These are phyloP conservation scores for Ulmus americana DNA, from an alignment of 331 rosid genomes.

Conservation along the genomic window DNA sequence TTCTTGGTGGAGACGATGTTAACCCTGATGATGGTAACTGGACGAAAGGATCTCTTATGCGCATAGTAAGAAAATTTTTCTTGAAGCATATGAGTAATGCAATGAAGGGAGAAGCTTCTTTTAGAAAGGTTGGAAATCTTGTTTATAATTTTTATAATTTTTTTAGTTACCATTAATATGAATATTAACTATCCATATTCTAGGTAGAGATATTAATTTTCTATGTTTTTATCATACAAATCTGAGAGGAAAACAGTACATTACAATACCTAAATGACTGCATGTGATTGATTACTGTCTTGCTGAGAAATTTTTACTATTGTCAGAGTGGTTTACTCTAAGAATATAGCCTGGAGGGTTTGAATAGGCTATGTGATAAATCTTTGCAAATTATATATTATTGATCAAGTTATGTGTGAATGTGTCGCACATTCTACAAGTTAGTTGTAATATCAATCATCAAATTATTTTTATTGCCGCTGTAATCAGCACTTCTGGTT, in stretches of 20 bases:
- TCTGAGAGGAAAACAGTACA: too few relatives aligned
- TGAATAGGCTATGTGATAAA: too few relatives aligned
- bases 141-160: constrained; percentile 2
- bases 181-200: background rate
- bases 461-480: background rate
- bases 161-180: background rate
- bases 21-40: constrained; percentile 39
- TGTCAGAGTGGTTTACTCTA: too few relatives aligned
- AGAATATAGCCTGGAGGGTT: too few relatives aligned
- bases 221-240: too few relatives aligned
- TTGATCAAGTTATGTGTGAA: background rate
- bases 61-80: constrained; percentile 48
- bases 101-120: constrained; percentile 59
- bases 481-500: background rate
- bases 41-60: constrained; percentile 60
- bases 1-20: constrained; percentile 36
- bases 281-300: too few relatives aligned
- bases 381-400: too few relatives aligned
- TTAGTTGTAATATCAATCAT: background rate
- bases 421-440: background rate
- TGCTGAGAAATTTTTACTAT: too few relatives aligned
- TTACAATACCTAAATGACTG: too few relatives aligned
- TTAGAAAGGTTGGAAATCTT: constrained; percentile 48
- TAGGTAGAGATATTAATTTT: too few relatives aligned
- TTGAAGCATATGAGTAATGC: constrained; percentile 76